A percentile compares a stretch with the other conserved stretches of the same genome.
phyloP scores from a whole-genome alignment of 176 grass and related monocot genomes.

The Triticum turgidum region DNA sequence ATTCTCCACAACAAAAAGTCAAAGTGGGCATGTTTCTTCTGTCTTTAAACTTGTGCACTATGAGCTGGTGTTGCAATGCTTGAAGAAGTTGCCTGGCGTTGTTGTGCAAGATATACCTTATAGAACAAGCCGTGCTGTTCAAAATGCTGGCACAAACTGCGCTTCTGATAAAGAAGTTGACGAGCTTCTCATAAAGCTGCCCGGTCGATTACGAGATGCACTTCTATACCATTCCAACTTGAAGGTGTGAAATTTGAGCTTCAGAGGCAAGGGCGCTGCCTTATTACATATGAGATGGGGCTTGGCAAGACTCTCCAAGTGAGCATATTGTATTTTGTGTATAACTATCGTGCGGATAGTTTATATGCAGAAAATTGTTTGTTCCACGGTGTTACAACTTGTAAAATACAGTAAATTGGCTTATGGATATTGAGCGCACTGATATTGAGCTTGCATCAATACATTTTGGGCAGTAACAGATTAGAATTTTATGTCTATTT shows the following conservation, averaged over 20 bases:
- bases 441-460: not conserved
- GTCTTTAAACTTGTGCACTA: conserved; percentile 81
- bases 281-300: conserved; percentile 98
- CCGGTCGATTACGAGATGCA: conserved; percentile 46
- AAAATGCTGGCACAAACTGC: conserved; percentile 40
- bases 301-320: conserved; percentile 96
- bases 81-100: conserved; percentile 66
- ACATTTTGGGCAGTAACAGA: not conserved
- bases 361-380: conserved; percentile 10
- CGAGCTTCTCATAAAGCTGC: conserved; percentile 63
- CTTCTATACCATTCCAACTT: conserved; percentile 89
- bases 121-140: conserved; percentile 49
- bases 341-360: not conserved
- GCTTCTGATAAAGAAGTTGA: conserved; percentile 70
- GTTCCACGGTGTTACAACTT: not conserved
- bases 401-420: not conserved
- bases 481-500: not conserved
- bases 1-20: conserved; percentile 61
- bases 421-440: not conserved
- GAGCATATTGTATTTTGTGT: conserved; percentile 13
- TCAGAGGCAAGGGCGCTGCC: conserved; percentile 66
- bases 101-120: conserved; percentile 69
- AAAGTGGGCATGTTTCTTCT: conserved; percentile 53
- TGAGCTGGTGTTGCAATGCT: conserved; percentile 60
- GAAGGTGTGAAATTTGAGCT: conserved; percentile 86